These are phyloP conservation scores for Naegleria fowleri DNA, from an alignment of 208 protist species.

Conservation along the genomic window DNA sequence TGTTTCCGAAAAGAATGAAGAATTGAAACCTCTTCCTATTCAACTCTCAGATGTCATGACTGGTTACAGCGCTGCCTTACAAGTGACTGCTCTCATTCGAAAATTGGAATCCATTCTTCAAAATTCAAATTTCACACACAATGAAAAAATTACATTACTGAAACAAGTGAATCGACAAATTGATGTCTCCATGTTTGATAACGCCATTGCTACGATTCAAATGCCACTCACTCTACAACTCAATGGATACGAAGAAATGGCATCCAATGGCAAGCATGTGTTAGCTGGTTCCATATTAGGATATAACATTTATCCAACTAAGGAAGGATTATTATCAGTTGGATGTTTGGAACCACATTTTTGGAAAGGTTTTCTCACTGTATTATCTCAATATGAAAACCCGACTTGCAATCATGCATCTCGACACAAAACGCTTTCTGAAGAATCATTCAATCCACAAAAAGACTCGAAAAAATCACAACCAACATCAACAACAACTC, in stretches of 20 bases:
- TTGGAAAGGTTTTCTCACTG: background rate
- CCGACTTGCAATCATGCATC: background rate
- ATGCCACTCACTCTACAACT: background rate
- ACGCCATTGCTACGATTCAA: background rate
- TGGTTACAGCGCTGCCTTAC: background rate
- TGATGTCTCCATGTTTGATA: slow-evolving; percentile 20
- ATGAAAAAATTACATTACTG: background rate
- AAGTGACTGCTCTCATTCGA: background rate
- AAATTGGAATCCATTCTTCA: background rate
- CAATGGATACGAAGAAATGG: background rate
- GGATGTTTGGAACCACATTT: slow-evolving; percentile 25
- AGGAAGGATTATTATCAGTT: background rate
- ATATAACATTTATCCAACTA: slow-evolving; percentile 20
- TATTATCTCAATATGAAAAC: background rate
- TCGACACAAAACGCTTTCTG: background rate
- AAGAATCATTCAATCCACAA: background rate
- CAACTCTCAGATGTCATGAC: background rate
- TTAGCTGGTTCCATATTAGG: background rate
- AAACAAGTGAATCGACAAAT: background rate
- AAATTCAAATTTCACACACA: background rate
- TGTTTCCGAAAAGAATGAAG: background rate
- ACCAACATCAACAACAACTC: too few relatives aligned
- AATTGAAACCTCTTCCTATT: background rate
- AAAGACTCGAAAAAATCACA: too few relatives aligned
- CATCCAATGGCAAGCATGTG: too few relatives aligned